Evolutionary conservation across 305 asterid species (phyloP), one percentile per base, ranked within the genome.

Genomic region (Solanum chacoense): DNA sequence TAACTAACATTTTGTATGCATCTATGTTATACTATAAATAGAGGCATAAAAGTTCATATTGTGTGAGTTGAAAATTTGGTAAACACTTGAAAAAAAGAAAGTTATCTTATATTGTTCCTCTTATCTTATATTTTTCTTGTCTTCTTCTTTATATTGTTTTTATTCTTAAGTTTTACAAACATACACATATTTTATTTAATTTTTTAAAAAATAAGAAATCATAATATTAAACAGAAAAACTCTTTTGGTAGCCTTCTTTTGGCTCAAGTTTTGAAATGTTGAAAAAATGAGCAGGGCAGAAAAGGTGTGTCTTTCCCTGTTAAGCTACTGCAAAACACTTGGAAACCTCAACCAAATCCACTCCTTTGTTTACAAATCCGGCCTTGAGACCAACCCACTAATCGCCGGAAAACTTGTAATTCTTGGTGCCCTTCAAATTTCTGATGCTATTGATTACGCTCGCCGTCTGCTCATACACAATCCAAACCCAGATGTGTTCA

Each of bases 401-500:
- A 90, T 95, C 87, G 92, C 94, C 93, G 98, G 96, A 32, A 95
- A 94, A 90, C 91, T 96, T 31, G 84, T 94, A 87, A 94, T 94
- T 89, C 94, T 92, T 89, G 94, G 95, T 92, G 92, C 95, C 69
- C 91, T 93, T 55, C 87, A 91, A 59, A 93, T 96, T 88, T 72
- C 94, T 31, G 94, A 85, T 83, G 92, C 95, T 42, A 93, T 93
- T 85, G 92, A 91, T 86, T 92, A 95, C 83, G 96, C 97, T 42
- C 91, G 88, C 40, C 93, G 91, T 86, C 91, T 96, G 89, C 93
- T 95, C 42, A 89, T 42, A 74, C 86, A 79, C 91, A n/a, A 90
- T 87, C 94, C 91, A 8, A 90, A 92, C 77, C 94, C 98, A 28
- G 98, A 96, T 89, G 83, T 94, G 36, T 95, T 95, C 97, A 95